Conservation (phyloP, 2,329 filamentous ascomycete genomes). For the Exophiala bonariae region DNA sequence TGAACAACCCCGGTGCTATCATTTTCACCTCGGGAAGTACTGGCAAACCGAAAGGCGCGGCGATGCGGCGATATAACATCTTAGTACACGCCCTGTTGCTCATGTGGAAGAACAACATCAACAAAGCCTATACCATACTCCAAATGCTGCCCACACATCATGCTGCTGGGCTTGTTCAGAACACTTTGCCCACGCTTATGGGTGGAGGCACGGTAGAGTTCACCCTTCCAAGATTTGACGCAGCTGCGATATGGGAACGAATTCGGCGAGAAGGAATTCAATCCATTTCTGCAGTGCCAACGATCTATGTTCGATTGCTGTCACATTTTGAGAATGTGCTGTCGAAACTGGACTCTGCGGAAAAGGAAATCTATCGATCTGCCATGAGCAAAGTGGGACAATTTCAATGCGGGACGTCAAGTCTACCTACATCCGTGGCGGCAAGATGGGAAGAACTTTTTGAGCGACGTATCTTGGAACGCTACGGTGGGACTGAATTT, state of each 20-base stretch:
- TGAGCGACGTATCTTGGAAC: slow-evolving; percentile 39
- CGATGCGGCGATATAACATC: slow-evolving; percentile 32
- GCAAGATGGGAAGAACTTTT: slow-evolving; percentile 49
- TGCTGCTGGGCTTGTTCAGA: slow-evolving; percentile 28
- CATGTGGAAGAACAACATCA: slow-evolving; percentile 27
- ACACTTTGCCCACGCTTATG: slow-evolving; percentile 35
- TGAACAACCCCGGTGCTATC: slow-evolving; percentile 47
- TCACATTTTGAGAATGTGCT: slow-evolving; percentile 28
- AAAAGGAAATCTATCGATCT: slow-evolving; percentile 39
- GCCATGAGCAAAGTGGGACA: slow-evolving; percentile 32
- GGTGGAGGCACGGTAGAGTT: slow-evolving; percentile 42
- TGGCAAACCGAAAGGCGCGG: slow-evolving; percentile 59
- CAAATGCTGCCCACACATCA: slow-evolving; percentile 34
- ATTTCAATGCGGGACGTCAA: slow-evolving; percentile 40
- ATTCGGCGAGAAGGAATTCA: slow-evolving; percentile 32
- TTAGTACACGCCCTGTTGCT: slow-evolving; percentile 18
- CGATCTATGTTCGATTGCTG: slow-evolving; percentile 42
- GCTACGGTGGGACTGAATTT: slow-evolving; percentile 47
- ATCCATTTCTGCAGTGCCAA: slow-evolving; percentile 41
- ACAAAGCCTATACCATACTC: slow-evolving; percentile 34
- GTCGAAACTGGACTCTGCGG: slow-evolving; percentile 9
- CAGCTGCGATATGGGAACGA: slow-evolving; percentile 38
- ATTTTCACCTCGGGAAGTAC: slow-evolving; percentile 62
- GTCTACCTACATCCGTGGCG: slow-evolving; percentile 48
- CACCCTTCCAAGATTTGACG: slow-evolving; percentile 37